Evolutionary conservation across 805 yeast genomes (phyloP), one percentile per base, ranked within the genome.

Genomic region (Candida tammaniensis): DNA sequence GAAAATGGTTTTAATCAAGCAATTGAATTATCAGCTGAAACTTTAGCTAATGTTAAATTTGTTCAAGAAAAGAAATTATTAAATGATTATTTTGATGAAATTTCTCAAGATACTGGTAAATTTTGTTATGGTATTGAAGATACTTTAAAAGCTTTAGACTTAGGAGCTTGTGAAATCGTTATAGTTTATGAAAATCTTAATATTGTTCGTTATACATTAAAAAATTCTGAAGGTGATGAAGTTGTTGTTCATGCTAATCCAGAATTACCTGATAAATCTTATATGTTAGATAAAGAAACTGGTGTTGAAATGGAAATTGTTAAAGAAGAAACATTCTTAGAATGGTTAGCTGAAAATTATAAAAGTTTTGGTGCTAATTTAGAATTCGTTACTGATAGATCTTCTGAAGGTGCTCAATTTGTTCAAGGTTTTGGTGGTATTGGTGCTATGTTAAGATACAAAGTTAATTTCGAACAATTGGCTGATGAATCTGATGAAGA

Each of bases 1-100:
- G 98, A 93, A 68, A 93, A 93, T 61, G 99, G 99, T 30, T 93
- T 93, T 74, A 93, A 93, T 70, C 99, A 93, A 72, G 99, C 99
- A 28, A 94, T 93, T 53, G 98, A 93, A 66, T 74, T 93, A 49
- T 85, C 97, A 20, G 96, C 97, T 19, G 99, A 93, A 72, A 85
- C 98, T 17, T 75, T 93, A 56, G 84, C 97, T 31, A 93, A 91
- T 61, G 99, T 93, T 49, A 93, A 93, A 64, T 93, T 93, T 59
- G 91, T 93, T 42, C 98, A 93, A 70, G 99, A 93, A 64, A 93
- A 93, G 85, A 91, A 91, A 70, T 77, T 93, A 52, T 81, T 93
- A 58, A 84, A 86, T 43, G 76, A 72, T 51, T 93, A 91, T 72
- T 93, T 93, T 59, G 98, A 93, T 61, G 98, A 93, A 71, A 93